These are phyloP conservation scores for Monosporascus sp. DNA, from an alignment of 2,329 filamentous ascomycete genomes.

Conservation along the genomic window DNA sequence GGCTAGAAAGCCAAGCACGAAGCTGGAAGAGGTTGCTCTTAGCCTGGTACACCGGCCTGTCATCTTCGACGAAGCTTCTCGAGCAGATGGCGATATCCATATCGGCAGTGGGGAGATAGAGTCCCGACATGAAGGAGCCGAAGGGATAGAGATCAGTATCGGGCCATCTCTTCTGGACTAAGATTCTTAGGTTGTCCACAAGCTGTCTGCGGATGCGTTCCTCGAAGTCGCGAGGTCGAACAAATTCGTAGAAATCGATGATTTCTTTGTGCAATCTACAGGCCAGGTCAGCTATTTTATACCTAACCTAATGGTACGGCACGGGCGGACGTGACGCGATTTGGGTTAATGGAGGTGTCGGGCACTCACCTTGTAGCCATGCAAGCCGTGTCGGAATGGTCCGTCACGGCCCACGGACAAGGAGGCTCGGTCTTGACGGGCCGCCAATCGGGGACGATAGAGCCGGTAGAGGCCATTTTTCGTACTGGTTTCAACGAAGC, in stretches of 20 bases:
- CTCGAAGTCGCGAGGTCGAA: conserved; percentile 73
- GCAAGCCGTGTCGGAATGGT: conserved; percentile 49
- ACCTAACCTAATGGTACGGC: too few relatives aligned
- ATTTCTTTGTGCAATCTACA: conserved; percentile 75
- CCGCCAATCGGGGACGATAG: conserved; percentile 49
- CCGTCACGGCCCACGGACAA: conserved; percentile 58
- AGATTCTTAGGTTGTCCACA: conserved; percentile 60
- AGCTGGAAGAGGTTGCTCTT: conserved; percentile 59
- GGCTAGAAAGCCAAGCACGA: conserved; percentile 49
- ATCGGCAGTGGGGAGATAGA: conserved; percentile 69
- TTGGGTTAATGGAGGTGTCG: too few relatives aligned
- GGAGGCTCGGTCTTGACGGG: conserved; percentile 35
- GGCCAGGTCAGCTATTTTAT: background rate
- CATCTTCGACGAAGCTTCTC: conserved; percentile 48
- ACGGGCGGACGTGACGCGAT: too few relatives aligned
- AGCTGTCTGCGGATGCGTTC: conserved; percentile 68
- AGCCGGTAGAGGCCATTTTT: conserved; percentile 45
- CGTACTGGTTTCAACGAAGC: conserved; percentile 46
- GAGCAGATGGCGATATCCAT: conserved; percentile 87
- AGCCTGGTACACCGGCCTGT: conserved; percentile 42
- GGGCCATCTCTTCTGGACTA: conserved; percentile 52
- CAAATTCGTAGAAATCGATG: conserved; percentile 80
- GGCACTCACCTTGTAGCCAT: conserved; percentile 53
- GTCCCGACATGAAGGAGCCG: conserved; percentile 87
- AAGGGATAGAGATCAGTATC: conserved; percentile 68